phyloP scores from a whole-genome alignment of 345 rosid genomes.

The Acer campestre region DNA sequence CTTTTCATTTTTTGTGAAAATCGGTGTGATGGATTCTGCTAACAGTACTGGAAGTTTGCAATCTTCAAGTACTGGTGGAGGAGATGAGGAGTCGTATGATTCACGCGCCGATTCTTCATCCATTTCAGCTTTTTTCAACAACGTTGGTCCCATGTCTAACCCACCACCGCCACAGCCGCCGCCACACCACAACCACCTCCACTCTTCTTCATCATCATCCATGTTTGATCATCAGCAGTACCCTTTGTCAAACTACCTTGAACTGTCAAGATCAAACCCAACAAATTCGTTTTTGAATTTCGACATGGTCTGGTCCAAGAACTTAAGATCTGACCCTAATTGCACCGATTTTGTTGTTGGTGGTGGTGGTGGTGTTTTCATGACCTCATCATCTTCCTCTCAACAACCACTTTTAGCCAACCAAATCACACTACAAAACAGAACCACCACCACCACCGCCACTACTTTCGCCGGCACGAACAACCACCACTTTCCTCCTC shows the following conservation, averaged over 20 bases:
- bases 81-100: conserved; percentile 69
- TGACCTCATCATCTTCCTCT: conserved; percentile 30
- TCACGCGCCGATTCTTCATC: conserved; percentile 58
- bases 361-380: conserved; percentile 30
- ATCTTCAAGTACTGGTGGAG: conserved; percentile 71
- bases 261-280: conserved; percentile 37
- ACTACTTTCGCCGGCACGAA: conserved; percentile 14
- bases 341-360: conserved; percentile 46
- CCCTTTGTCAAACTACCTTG: conserved; percentile 60
- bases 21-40: conserved; percentile 66
- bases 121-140: conserved; percentile 51
- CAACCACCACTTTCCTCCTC: conserved; percentile 16
- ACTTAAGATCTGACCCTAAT: conserved; percentile 51
- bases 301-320: conserved; percentile 56
- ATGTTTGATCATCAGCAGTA: conserved; percentile 32
- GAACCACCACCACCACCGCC: conserved; percentile 12
- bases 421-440: conserved; percentile 12
- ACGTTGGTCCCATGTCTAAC: conserved; percentile 29
- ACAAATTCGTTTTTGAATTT: conserved; percentile 47
- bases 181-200: conserved; percentile 38
- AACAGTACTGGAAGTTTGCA: conserved; percentile 79
- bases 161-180: conserved; percentile 40
- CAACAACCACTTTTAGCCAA: conserved; percentile 29
- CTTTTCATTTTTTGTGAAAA: conserved; percentile 2
- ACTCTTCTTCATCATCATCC: conserved; percentile 20